These are phyloP conservation scores for Phytopythium kandeliae DNA, from an alignment of 352 stramenopile species.

Conservation along the genomic window DNA sequence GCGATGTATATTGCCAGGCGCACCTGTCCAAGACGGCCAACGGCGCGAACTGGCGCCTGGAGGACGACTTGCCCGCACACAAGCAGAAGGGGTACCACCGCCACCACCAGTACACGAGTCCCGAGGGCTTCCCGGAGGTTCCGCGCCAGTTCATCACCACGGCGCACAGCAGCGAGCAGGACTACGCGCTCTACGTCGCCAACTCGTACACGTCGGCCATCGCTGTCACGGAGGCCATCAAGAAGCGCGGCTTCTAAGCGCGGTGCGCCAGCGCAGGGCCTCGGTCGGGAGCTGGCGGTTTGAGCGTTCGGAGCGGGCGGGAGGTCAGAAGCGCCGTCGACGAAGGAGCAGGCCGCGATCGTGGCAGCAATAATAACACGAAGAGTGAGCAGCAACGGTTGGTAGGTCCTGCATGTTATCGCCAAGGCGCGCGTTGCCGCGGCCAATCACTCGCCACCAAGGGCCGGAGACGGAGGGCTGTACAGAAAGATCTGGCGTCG, in stretches of 20 bases:
- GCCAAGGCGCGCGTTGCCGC: too few relatives aligned
- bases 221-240: constrained; percentile 73
- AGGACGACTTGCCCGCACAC: constrained; percentile 48
- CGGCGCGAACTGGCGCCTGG: constrained; percentile 60
- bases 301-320: background rate
- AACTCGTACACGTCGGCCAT: constrained; percentile 87
- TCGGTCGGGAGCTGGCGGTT: background rate
- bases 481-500: constrained; percentile 58
- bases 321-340: background rate
- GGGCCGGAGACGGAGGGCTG: constrained; percentile 3
- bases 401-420: background rate
- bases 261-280: too few relatives aligned
- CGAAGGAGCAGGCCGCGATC: background rate
- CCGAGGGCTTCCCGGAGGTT: constrained; percentile 66
- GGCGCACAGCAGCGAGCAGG: constrained; percentile 59
- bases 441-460: background rate
- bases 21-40: constrained; percentile 48
- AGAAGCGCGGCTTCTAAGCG: constrained; percentile 74
- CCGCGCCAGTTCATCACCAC: constrained; percentile 68
- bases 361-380: background rate
- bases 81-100: constrained; percentile 60
- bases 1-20: too few relatives aligned
- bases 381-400: background rate
- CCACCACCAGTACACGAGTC: constrained; percentile 47
- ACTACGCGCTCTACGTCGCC: constrained; percentile 76